Conservation (phyloP, 2,329 filamentous ascomycete species). For the Xylariaceae sp. region DNA sequence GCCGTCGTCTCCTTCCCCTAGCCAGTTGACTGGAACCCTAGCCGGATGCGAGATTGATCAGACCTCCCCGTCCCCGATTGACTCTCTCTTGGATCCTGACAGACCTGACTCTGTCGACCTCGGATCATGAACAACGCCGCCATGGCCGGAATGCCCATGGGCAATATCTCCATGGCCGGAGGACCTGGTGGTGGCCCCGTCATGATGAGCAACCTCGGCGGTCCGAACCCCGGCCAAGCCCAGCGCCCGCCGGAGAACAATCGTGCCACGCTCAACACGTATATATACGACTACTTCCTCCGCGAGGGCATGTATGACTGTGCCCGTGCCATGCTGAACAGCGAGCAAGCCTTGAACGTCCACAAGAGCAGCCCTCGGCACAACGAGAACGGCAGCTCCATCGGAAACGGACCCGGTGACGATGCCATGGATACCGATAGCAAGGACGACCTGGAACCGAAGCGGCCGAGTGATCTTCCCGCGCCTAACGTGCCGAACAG, state of each 20-base stretch:
- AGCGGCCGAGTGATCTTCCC: slow-evolving; percentile 76
- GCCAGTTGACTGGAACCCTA: slow-evolving; percentile 13
- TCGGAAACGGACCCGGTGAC: slow-evolving; percentile 64
- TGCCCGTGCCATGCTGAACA: slow-evolving; percentile 66
- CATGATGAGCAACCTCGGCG: slow-evolving; percentile 60
- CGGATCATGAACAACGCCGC: slow-evolving; percentile 56
- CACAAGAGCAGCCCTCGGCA: slow-evolving; percentile 65
- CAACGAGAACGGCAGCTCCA: slow-evolving; percentile 60
- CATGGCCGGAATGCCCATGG: slow-evolving; percentile 64
- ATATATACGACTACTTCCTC: slow-evolving; percentile 89
- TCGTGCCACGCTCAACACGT: slow-evolving; percentile 67
- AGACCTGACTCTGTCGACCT: slow-evolving; percentile 37
- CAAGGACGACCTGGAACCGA: slow-evolving; percentile 70
- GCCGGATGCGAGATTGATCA: slow-evolving; percentile 25
- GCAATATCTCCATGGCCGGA: slow-evolving; percentile 61
- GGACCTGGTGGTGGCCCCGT: slow-evolving; percentile 55
- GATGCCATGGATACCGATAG: slow-evolving; percentile 77
- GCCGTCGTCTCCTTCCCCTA: slow-evolving; percentile 4
- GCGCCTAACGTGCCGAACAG: slow-evolving; percentile 61
- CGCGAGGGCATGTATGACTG: slow-evolving; percentile 79
- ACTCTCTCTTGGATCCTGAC: slow-evolving; percentile 23
- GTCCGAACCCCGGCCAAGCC: slow-evolving; percentile 32
- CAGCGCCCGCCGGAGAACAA: slow-evolving; percentile 35
- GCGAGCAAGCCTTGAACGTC: slow-evolving; percentile 61
- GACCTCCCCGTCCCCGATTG: slow-evolving; percentile 22